Percentiles rank a stretch among this genome's conserved stretches.
phyloP scores from a whole-genome alignment of 2,329 filamentous ascomycete species.

The Mycogone perniciosa region DNA sequence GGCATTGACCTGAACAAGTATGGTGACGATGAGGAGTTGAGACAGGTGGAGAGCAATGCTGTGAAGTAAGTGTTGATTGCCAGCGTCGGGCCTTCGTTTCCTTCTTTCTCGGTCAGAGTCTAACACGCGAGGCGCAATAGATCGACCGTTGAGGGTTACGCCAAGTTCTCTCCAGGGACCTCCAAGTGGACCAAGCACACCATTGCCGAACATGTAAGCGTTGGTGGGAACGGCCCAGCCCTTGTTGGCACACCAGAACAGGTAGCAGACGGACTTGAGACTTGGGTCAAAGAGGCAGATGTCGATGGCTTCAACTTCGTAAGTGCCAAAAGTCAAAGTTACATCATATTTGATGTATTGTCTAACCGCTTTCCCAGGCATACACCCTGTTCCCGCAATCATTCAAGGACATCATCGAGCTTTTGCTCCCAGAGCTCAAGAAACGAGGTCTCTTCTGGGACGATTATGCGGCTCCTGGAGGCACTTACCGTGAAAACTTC shows the following conservation, averaged over 20 bases:
- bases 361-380: conserved; percentile 31
- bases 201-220: conserved; percentile 59
- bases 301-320: conserved; percentile 69
- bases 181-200: conserved; percentile 68
- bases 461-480: conserved; percentile 46
- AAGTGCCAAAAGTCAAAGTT: conserved; percentile 22
- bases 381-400: conserved; percentile 62
- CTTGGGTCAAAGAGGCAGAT: conserved; percentile 45
- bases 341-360: not conserved
- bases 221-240: conserved; percentile 61
- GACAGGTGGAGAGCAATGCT: conserved; percentile 56
- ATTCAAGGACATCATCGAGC: conserved; percentile 61
- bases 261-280: conserved; percentile 29
- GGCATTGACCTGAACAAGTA: conserved; percentile 52
- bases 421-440: conserved; percentile 58
- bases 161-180: conserved; percentile 50
- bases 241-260: conserved; percentile 51
- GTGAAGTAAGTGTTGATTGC: conserved; percentile 33
- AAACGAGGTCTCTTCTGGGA: conserved; percentile 52
- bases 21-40: conserved; percentile 57
- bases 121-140: conserved; percentile 20
- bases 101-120: not conserved
- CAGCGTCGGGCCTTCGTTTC: too few relatives aligned
- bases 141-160: conserved; percentile 49
- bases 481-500: conserved; percentile 57